Evolutionary conservation across 805 yeast species (phyloP), one percentile per base, ranked within the genome.

Genomic region (Ogataea philodendri): DNA sequence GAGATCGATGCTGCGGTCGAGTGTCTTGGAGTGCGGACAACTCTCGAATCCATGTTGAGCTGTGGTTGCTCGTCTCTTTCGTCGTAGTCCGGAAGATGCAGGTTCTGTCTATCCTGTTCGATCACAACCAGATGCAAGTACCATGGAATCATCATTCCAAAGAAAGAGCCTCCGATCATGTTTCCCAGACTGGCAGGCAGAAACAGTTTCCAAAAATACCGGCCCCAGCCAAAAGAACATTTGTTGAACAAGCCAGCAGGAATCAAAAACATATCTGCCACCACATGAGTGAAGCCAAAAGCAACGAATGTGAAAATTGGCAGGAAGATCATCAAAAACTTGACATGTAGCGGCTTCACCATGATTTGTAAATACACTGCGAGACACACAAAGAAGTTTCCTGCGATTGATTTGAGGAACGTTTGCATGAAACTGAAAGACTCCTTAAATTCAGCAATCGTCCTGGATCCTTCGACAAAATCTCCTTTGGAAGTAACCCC

Each of bases 51-150:
- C 65, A 75, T 70, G 49, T 78, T 79, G 41, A 82, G 60, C 49
- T 81, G 84, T 3, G 94, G 93, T 47, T 82, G 90, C 57, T 84
- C 93, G 59, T 84, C 94, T 48, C 77, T 70, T 35, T 78, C 77
- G 25, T 81, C 90, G 48, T 72, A 83, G 25, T 66, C 62, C 2
- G 94, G 94, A 42, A 84, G 66, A 16, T 78, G 69, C 54, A 84
- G 62, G 28, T 65, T 52, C 44, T 68, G 69, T 57, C 77, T 74
- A 61, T 84, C 94, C 39, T 74, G 63, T 53, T 84, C 94, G 23
- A 84, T 86, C 23, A 77, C 84, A 14, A 74, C 69, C 31, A 85
- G 51, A 54, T 85, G 94, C 42, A 81, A 64, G 50, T 82, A 85
- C 73, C 78, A 85, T 7, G 93, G 87, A 8, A 83, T 59, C 0